These are phyloP conservation scores for Artemisia annua DNA, from an alignment of 129 eudicot genomes.

Conservation along the genomic window DNA sequence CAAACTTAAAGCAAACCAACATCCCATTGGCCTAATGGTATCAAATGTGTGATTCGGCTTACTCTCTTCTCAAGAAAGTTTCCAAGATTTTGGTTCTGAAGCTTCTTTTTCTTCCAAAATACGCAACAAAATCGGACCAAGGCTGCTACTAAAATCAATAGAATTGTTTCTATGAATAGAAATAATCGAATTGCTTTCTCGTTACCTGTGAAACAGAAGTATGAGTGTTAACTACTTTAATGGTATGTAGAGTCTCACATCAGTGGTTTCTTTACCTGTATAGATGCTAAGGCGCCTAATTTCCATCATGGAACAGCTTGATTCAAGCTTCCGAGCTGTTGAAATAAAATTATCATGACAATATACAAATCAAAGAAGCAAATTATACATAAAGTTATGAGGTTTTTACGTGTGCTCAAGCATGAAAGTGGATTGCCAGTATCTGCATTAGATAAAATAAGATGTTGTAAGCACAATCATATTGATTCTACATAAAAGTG, in stretches of 20 bases:
- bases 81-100: constrained; percentile 72
- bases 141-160: constrained; percentile 59
- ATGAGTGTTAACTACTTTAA: not conserved
- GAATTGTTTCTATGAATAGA: constrained; percentile 59
- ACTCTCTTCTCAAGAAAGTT: constrained; percentile 88
- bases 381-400: constrained; percentile 3
- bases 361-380: not conserved
- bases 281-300: constrained; percentile 50
- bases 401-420: constrained; percentile 63
- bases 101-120: constrained; percentile 88
- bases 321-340: constrained; percentile 69
- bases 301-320: constrained; percentile 64
- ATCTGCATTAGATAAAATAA: constrained; percentile 49
- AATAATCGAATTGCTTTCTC: constrained; percentile 65
- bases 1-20: not conserved
- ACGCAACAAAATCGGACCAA: constrained; percentile 72
- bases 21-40: not conserved
- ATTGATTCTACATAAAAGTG: constrained; percentile 15
- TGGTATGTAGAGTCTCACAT: not conserved
- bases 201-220: constrained; percentile 49
- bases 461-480: constrained; percentile 30
- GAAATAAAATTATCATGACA: not conserved
- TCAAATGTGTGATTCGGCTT: constrained; percentile 22
- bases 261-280: constrained; percentile 47
- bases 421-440: constrained; percentile 76